These are phyloP conservation scores for Chaetothyriales sp. DNA, from an alignment of 2,329 filamentous ascomycete species.

Conservation along the genomic window DNA sequence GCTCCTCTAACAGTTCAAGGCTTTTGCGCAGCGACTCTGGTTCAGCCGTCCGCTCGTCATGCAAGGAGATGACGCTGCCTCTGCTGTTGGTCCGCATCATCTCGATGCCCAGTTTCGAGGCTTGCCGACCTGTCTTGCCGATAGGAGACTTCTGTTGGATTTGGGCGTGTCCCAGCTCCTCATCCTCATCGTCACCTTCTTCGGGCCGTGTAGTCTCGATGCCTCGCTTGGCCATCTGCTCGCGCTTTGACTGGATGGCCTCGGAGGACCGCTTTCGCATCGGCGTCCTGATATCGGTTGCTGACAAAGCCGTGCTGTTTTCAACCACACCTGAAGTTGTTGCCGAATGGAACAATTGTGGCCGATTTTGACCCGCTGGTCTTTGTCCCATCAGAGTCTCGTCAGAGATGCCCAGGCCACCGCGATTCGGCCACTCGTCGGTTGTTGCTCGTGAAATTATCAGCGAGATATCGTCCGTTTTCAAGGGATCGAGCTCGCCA, in stretches of 20 bases:
- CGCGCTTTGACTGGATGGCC: conserved; percentile 57
- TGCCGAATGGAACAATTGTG: conserved; percentile 43
- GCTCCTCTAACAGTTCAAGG: conserved; percentile 21
- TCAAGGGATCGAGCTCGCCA: conserved; percentile 67
- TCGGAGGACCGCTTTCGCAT: conserved; percentile 56
- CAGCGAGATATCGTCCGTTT: conserved; percentile 62
- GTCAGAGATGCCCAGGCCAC: conserved; percentile 63
- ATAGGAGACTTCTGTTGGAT: conserved; percentile 37
- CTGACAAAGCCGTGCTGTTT: conserved; percentile 27
- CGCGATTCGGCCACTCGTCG: conserved; percentile 57
- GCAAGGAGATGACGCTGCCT: conserved; percentile 51
- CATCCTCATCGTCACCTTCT: conserved; percentile 88
- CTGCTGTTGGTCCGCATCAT: conserved; percentile 97
- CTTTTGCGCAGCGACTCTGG: conserved; percentile 13
- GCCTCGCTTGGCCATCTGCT: conserved; percentile 56
- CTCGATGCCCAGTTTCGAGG: conserved; percentile 82
- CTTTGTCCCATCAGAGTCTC: conserved; percentile 34
- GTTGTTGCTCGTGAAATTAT: conserved; percentile 57
- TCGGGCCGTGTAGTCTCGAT: conserved; percentile 46
- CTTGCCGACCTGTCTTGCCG: conserved; percentile 44
- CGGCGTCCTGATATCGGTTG: conserved; percentile 26
- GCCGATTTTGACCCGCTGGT: conserved; percentile 24
- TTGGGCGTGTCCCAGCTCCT: conserved; percentile 56
- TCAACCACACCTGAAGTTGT: conserved; percentile 49
- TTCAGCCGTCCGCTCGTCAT: conserved; percentile 27